Evolutionary conservation across 345 rosid genomes (phyloP).

Genomic region (Combretum micranthum): DNA sequence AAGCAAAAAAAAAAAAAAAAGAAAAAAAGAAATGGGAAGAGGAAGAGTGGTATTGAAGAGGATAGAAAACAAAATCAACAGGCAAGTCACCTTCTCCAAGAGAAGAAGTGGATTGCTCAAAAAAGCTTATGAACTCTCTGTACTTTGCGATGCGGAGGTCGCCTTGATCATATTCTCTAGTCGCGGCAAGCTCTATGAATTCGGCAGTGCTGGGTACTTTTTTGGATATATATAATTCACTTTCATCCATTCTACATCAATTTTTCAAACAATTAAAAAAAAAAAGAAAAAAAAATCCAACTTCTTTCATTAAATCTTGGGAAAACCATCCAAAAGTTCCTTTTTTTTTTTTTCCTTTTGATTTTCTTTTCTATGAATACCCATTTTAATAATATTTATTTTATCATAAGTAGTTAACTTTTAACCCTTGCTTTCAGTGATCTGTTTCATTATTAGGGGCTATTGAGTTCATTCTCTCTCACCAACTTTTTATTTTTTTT

Average conservation of each 20-base stretch:
- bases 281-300: background rate
- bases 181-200: constrained; percentile 82
- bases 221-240: background rate
- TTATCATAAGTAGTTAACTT: too few relatives aligned
- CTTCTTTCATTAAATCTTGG: background rate
- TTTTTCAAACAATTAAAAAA: too few relatives aligned
- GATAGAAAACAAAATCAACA: constrained; percentile 83
- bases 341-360: too few relatives aligned
- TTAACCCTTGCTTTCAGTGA: too few relatives aligned
- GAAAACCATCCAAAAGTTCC: too few relatives aligned
- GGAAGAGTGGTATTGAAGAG: constrained; percentile 88
- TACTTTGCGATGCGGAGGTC: constrained; percentile 78
- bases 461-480: too few relatives aligned
- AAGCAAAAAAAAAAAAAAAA: constrained; percentile 9
- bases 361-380: too few relatives aligned
- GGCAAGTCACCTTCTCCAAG: constrained; percentile 85
- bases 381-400: too few relatives aligned
- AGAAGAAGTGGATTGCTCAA: constrained; percentile 69
- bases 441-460: too few relatives aligned
- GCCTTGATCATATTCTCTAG: constrained; percentile 86
- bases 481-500: too few relatives aligned
- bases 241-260: background rate
- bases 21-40: constrained; percentile 52
- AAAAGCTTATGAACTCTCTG: constrained; percentile 85
- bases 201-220: constrained; percentile 57